phyloP scores from a whole-genome alignment of 2,329 filamentous ascomycete species.

The Hypomyces perniciosus region DNA sequence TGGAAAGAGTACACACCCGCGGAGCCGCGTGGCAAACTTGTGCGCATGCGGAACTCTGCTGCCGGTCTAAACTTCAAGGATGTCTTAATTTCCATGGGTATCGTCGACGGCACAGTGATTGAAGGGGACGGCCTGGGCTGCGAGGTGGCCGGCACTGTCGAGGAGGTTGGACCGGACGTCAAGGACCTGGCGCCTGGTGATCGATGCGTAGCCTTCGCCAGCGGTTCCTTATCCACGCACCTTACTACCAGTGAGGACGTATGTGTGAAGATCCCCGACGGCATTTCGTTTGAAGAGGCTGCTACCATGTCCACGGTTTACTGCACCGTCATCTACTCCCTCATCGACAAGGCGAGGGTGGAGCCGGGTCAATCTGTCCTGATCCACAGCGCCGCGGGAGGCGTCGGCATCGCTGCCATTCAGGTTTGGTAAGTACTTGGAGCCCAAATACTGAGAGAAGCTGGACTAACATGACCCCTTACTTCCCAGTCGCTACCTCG shows the following conservation, averaged over 20 bases:
- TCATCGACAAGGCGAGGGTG: conserved; percentile 24
- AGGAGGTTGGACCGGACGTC: conserved; percentile 19
- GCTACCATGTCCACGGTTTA: conserved; percentile 18
- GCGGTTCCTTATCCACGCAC: not conserved
- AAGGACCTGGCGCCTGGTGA: conserved; percentile 2
- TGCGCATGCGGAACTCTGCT: conserved; percentile 9
- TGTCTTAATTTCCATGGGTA: conserved; percentile 28
- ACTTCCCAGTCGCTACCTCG: conserved; percentile 13
- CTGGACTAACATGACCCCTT: not conserved
- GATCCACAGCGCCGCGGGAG: conserved; percentile 29
- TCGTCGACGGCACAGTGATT: conserved; percentile 11
- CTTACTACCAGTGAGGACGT: not conserved
- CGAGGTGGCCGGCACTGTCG: conserved; percentile 24
- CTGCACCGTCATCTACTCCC: conserved; percentile 26
- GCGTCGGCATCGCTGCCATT: conserved; percentile 29
- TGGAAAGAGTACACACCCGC: not conserved
- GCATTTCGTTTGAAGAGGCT: not conserved
- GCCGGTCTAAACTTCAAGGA: conserved; percentile 33
- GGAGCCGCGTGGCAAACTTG: not conserved
- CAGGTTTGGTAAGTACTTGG: conserved; percentile 15
- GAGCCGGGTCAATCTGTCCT: conserved; percentile 26
- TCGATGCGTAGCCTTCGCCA: not conserved
- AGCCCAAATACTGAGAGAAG: too few species aligned
- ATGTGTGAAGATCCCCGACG: conserved; percentile 1
- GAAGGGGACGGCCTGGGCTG: conserved; percentile 13